Evolutionary conservation across 139 green algal genomes (phyloP).

Genomic region (Chlorella sp.): DNA sequence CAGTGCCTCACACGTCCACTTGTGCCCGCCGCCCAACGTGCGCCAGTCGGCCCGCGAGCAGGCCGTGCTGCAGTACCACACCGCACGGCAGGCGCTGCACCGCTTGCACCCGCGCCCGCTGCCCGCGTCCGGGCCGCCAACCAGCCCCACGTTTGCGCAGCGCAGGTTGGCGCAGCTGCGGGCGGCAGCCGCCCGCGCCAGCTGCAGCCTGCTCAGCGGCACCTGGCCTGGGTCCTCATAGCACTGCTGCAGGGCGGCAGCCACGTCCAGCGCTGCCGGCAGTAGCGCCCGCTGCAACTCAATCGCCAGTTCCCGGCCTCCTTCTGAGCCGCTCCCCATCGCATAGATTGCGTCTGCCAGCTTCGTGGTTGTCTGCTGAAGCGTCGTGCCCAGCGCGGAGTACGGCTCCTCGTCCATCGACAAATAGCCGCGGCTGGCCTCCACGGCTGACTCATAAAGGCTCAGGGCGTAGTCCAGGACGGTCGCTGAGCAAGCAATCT

Average conservation of each 20-base stretch:
- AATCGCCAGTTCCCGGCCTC: too few relatives aligned
- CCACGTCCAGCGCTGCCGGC: not conserved
- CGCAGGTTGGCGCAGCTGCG: not conserved
- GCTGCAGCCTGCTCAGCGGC: not conserved
- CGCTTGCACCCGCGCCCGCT: not conserved
- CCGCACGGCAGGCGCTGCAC: not conserved
- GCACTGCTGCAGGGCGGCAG: not conserved
- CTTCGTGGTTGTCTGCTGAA: too few relatives aligned
- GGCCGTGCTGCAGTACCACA: not conserved
- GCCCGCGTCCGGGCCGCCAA: too few relatives aligned
- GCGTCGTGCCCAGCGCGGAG: too few relatives aligned
- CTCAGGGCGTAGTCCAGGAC: too few relatives aligned
- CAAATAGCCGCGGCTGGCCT: too few relatives aligned
- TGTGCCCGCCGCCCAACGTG: not conserved
- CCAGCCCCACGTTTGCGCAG: not conserved
- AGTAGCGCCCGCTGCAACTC: not conserved
- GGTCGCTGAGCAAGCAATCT: too few relatives aligned
- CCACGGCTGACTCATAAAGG: too few relatives aligned
- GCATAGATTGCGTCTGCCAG: too few relatives aligned
- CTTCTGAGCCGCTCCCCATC: too few relatives aligned
- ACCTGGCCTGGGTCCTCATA: not conserved
- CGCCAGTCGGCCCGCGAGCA: not conserved
- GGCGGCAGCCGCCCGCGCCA: not conserved
- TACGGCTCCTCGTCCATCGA: too few relatives aligned
- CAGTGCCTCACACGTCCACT: not conserved